phyloP scores from a whole-genome alignment of 306 rosid species.

The Aeschynomene evenia region DNA sequence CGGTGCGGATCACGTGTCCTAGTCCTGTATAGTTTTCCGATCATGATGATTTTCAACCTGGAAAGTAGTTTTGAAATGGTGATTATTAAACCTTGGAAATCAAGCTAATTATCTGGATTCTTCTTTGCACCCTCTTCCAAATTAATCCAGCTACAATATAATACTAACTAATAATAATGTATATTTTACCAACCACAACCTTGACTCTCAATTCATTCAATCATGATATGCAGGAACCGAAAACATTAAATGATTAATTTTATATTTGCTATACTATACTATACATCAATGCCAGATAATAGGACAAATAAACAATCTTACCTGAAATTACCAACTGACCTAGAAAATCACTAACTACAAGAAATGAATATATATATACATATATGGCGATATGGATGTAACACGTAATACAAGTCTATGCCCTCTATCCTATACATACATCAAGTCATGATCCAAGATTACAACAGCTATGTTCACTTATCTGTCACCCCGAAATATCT shows the following conservation, averaged over 20 bases:
- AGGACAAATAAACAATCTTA: neutral
- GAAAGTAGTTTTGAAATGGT: neutral
- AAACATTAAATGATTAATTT: neutral
- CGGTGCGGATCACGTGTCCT: neutral
- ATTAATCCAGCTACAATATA: too few species aligned
- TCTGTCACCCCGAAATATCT: neutral
- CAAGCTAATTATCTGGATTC: neutral
- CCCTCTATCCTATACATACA: neutral
- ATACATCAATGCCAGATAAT: neutral
- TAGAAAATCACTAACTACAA: neutral
- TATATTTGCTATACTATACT: neutral
- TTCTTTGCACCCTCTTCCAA: neutral
- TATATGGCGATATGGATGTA: conserved; percentile 1
- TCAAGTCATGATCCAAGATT: conserved; percentile 4
- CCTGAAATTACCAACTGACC: neutral
- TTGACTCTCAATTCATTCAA: neutral
- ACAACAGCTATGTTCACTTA: neutral
- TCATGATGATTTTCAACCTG: neutral
- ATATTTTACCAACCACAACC: neutral
- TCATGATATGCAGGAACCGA: neutral
- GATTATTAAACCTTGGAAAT: neutral
- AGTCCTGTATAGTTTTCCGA: neutral
- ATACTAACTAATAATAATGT: neutral
- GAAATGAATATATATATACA: neutral
- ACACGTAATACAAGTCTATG: neutral